Conservation (phyloP, 2,329 filamentous ascomycete species). For the Sarocladium strictum region DNA sequence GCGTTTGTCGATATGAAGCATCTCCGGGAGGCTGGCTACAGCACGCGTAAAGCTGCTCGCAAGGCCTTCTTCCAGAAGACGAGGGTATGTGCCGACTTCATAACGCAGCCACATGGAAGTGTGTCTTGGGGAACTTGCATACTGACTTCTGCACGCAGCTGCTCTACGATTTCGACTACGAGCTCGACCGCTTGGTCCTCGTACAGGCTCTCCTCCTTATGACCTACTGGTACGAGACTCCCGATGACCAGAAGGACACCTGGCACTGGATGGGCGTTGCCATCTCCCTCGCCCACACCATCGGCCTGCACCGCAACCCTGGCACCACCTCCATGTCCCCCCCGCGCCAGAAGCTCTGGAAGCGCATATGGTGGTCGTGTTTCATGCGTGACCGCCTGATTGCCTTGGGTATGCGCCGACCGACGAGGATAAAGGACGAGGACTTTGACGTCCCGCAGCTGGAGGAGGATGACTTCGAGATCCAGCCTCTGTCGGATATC, state of each 20-base stretch:
- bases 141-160: slow-evolving; percentile 41
- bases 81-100: slow-evolving; percentile 51
- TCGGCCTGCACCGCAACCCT: slow-evolving; percentile 85
- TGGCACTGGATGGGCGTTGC: slow-evolving; percentile 99
- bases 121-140: neutral
- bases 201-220: slow-evolving; percentile 86
- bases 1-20: slow-evolving; percentile 80
- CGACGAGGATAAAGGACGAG: slow-evolving; percentile 85
- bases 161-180: slow-evolving; percentile 93
- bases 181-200: slow-evolving; percentile 79
- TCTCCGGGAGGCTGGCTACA: slow-evolving; percentile 71
- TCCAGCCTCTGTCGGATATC: slow-evolving; percentile 59
- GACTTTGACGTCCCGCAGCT: slow-evolving; percentile 94
- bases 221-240: slow-evolving; percentile 97
- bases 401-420: slow-evolving; percentile 86
- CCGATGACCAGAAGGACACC: slow-evolving; percentile 94
- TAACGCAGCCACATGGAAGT: neutral
- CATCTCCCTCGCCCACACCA: slow-evolving; percentile 86
- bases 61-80: slow-evolving; percentile 87
- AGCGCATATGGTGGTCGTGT: slow-evolving; percentile 96
- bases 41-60: slow-evolving; percentile 71
- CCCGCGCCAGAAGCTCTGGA: slow-evolving; percentile 77
- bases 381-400: slow-evolving; percentile 93
- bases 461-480: slow-evolving; percentile 77
- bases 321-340: slow-evolving; percentile 66